Evolutionary conservation across 495 filamentous ascomycete species (phyloP).

Genomic region (Hypomontagnella monticulosa): DNA sequence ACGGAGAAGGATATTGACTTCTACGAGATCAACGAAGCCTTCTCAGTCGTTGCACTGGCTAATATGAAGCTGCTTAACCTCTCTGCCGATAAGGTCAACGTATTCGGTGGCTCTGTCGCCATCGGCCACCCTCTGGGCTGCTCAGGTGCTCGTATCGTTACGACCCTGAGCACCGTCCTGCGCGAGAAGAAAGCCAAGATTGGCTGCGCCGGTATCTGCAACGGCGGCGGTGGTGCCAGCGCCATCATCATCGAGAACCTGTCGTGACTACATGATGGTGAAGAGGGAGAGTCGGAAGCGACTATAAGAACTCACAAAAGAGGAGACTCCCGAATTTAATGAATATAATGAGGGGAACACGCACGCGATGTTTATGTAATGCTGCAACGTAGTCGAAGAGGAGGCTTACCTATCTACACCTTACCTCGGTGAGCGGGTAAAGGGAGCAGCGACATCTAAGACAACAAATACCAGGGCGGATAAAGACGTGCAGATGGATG

Average conservation of each 20-base stretch:
- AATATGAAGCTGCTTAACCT: constrained; percentile 91
- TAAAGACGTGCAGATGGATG: not conserved
- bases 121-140: constrained; percentile 94
- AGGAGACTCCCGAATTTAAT: constrained; percentile 27
- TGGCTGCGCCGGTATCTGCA: constrained; percentile 95
- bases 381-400: not conserved
- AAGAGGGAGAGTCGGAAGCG: not conserved
- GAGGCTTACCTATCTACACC: not conserved
- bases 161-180: constrained; percentile 89
- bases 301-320: not conserved
- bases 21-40: constrained; percentile 99
- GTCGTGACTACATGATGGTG: constrained; percentile 49
- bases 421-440: no score
- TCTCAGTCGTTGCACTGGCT: constrained; percentile 93
- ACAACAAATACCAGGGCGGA: not conserved
- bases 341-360: not conserved
- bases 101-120: constrained; percentile 94
- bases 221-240: constrained; percentile 93
- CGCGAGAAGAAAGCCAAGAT: constrained; percentile 91
- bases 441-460: not conserved
- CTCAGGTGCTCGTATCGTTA: constrained; percentile 90
- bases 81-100: constrained; percentile 87
- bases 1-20: constrained; percentile 80
- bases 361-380: no score
- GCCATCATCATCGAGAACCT: constrained; percentile 86